phyloP scores from a whole-genome alignment of 495 filamentous ascomycete genomes.

The Trichoderma gamsii region DNA sequence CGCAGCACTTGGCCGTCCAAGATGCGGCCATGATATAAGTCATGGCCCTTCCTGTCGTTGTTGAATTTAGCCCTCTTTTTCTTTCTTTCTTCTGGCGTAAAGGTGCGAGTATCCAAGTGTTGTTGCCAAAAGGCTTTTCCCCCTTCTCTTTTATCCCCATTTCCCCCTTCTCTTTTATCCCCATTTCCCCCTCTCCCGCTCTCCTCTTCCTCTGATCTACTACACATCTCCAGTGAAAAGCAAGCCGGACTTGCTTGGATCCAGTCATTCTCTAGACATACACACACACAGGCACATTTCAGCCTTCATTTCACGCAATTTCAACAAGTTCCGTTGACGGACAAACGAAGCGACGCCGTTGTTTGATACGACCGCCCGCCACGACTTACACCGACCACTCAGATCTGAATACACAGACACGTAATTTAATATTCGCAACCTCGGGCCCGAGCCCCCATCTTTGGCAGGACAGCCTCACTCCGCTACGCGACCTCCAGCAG shows the following conservation, averaged over 20 bases:
- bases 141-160: conserved; percentile 18
- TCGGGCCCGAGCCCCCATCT: neutral
- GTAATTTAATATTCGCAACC: conserved; percentile 9
- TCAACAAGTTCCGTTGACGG: conserved; percentile 2
- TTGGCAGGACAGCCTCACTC: neutral
- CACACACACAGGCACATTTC: too few relatives aligned
- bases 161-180: conserved; percentile 19
- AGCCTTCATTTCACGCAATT: neutral
- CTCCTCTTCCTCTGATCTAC: conserved; percentile 23
- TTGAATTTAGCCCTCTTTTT: conserved; percentile 21
- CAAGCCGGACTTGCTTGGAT: conserved; percentile 51
- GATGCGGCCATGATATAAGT: conserved; percentile 43
- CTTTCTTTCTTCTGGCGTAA: conserved; percentile 26
- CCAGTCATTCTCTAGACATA: conserved; percentile 37
- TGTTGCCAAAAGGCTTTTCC: conserved; percentile 24
- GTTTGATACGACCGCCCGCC: conserved; percentile 12
- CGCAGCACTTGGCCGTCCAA: conserved; percentile 14
- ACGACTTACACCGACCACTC: conserved; percentile 10
- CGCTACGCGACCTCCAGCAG: neutral
- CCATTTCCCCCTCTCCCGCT: conserved; percentile 18
- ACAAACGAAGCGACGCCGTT: conserved; percentile 1
- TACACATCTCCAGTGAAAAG: conserved; percentile 29
- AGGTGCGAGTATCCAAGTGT: conserved; percentile 43
- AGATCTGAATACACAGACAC: neutral
- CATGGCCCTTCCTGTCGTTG: conserved; percentile 39